These are phyloP conservation scores for Macaranga tanarius DNA, from an alignment of 441 rosid species.

Conservation along the genomic window DNA sequence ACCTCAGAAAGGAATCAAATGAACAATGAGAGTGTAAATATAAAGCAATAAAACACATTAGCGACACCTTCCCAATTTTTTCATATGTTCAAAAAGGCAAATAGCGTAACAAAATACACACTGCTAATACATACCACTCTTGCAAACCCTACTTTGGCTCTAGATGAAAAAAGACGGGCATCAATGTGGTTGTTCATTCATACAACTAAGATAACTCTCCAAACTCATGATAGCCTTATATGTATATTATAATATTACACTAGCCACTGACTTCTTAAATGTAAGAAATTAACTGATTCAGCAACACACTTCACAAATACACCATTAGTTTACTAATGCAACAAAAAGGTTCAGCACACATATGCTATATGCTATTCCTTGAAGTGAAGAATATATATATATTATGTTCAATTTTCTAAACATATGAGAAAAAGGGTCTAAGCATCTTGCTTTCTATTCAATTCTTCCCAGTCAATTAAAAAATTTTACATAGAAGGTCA, in stretches of 20 bases:
- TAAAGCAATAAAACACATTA: neutral
- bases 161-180: neutral
- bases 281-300: neutral
- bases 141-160: neutral
- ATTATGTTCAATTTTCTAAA: neutral
- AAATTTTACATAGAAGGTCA: neutral
- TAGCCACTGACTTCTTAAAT: neutral
- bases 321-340: neutral
- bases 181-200: neutral
- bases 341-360: neutral
- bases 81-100: conserved; percentile 3
- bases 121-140: neutral
- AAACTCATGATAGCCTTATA: too few species aligned
- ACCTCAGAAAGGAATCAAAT: neutral
- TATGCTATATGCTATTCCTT: neutral
- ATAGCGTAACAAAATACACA: neutral
- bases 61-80: neutral
- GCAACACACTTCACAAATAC: neutral
- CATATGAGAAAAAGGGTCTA: neutral
- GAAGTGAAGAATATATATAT: too few species aligned
- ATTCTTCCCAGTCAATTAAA: neutral
- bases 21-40: neutral
- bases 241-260: neutral
- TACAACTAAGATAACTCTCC: neutral
- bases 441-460: neutral